Evolutionary conservation across 495 filamentous ascomycete species (phyloP).

Genomic region (Pyrenopolyporus hunteri): DNA sequence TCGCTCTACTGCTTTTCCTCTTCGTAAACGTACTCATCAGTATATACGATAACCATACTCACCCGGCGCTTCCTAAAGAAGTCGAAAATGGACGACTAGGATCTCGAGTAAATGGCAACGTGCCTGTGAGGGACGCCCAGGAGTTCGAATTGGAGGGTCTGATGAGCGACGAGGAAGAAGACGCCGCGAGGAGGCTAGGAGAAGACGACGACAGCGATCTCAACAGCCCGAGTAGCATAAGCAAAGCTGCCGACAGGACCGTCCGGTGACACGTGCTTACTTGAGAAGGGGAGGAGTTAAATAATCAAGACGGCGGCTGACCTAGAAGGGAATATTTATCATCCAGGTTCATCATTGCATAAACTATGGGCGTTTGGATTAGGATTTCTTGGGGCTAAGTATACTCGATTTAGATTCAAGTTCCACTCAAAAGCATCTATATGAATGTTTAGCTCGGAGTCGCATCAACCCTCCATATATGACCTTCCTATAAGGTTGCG

Average conservation of each 20-base stretch:
- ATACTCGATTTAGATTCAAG: neutral
- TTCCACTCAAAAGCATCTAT: constrained; percentile 9
- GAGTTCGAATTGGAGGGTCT: constrained; percentile 91
- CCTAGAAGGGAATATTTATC: constrained; percentile 1
- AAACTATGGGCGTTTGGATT: constrained; percentile 24
- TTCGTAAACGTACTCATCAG: constrained; percentile 83
- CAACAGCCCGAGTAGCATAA: constrained; percentile 48
- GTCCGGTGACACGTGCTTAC: no score
- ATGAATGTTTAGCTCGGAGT: neutral
- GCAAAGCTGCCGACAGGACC: constrained; percentile 42
- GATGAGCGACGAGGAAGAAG: constrained; percentile 83
- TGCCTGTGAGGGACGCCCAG: constrained; percentile 72
- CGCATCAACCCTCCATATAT: no score
- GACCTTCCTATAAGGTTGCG: no score
- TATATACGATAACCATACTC: constrained; percentile 70
- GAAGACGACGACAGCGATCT: constrained; percentile 46
- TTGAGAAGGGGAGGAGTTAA: neutral
- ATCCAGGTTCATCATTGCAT: constrained; percentile 27
- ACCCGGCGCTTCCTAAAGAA: constrained; percentile 40
- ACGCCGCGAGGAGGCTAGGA: constrained; percentile 14
- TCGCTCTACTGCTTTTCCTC: constrained; percentile 90
- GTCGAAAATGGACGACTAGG: constrained; percentile 36
- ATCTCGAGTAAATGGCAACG: constrained; percentile 62
- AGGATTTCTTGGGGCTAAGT: neutral
- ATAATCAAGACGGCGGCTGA: neutral